Base-by-base conservation (phyloP, 352 stramenopile species). In the Pythium biforme region DNA sequence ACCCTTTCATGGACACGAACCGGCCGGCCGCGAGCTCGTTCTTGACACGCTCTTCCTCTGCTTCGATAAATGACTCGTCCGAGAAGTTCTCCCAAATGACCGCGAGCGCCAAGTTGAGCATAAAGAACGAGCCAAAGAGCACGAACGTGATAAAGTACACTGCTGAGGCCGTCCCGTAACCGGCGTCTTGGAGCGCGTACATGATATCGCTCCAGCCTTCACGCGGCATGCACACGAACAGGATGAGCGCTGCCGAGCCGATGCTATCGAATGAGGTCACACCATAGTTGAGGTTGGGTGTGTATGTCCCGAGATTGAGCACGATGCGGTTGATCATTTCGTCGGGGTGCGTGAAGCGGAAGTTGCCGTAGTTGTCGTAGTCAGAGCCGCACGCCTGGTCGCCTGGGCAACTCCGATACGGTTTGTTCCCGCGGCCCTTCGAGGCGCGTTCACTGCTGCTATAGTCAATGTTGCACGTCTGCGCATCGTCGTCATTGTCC, bases 261-360 rank as follows among this genome's bases (percentile, higher is more conserved):
- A 98, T 93, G 55, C 90, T 83, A 67, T 98, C 93, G 65, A 97
- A 98, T 23, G 73, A 80, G 0, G 77, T 87, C 46, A 95, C 80
- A 0, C 92, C 93, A 62, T 74, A 97, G 53, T 96, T 96, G 20
- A 96, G 70, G 34, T 88, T 79, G 17, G 75, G 61, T n/a, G 75
- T 83, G 60, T 91, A 97, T 2, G 68, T 77, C 22, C 72, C 73
- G 23, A 47, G 66, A 19, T 77, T 50, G 12, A 86, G 61, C 46
- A 86, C 46, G 9, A 74, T 62, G 10, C 61, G 68, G 56, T 62
- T 53, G 25, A 87, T 76, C 17, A 53, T 45, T 10, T 55, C n/a
- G 26, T 87, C 55, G 0, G 74, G 66, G 46, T 86, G 78, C 4
- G 72, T 79, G 47, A 94, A 93, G 3, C 81, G 70, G 50, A 88